A percentile compares a stretch with the other conserved stretches of the same genome.
Evolutionary conservation across 495 filamentous ascomycete genomes (phyloP).

Genomic region (Cenococcum geophilum): DNA sequence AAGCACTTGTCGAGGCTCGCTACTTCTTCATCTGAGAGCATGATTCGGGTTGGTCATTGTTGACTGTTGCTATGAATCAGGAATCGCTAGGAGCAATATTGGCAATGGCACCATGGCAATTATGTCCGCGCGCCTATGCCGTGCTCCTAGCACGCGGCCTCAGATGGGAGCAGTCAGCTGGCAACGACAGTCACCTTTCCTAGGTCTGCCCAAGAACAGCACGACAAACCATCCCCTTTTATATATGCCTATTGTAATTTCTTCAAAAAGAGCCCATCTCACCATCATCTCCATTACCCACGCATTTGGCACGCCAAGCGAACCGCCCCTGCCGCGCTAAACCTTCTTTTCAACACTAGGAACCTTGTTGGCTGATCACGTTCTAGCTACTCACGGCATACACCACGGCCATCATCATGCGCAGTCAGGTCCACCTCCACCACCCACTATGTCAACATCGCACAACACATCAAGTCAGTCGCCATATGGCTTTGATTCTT

Average conservation of each 20-base stretch:
- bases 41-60: neutral
- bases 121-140: neutral
- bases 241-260: slow-evolving; percentile 1
- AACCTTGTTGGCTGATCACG: slow-evolving; percentile 12
- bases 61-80: neutral
- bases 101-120: neutral
- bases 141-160: neutral
- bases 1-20: neutral
- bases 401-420: slow-evolving; percentile 28
- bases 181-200: neutral
- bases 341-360: neutral
- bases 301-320: slow-evolving; percentile 26
- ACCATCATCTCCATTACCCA: slow-evolving; percentile 6
- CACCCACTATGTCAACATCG: slow-evolving; percentile 27
- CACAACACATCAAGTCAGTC: slow-evolving; percentile 24
- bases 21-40: neutral
- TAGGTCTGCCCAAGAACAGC: neutral
- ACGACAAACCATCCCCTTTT: neutral
- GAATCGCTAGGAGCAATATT: neutral
- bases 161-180: too few relatives aligned
- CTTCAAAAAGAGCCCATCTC: neutral
- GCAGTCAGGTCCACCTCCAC: slow-evolving; percentile 32
- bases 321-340: slow-evolving; percentile 23
- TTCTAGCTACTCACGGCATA: slow-evolving; percentile 12
- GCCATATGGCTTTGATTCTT: slow-evolving; percentile 32